phyloP scores from a whole-genome alignment of 208 protist genomes.

The Strigomonas culicis region DNA sequence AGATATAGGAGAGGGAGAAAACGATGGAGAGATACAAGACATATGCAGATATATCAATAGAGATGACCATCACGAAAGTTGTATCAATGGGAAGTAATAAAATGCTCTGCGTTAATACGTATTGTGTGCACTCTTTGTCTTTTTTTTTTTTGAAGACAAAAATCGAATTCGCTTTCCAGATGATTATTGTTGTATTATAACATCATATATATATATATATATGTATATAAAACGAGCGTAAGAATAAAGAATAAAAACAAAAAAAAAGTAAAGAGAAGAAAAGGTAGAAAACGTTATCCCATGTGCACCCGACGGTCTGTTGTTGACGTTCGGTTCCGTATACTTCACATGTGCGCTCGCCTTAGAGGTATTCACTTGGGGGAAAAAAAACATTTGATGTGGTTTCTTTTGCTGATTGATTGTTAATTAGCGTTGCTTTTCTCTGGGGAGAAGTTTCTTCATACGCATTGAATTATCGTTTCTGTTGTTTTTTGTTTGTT shows the following conservation, averaged over 20 bases:
- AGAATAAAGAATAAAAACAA: background rate
- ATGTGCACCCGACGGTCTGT: too few relatives aligned
- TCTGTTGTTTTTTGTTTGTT: conserved; percentile 9
- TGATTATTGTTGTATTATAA: background rate
- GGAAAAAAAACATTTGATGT: background rate
- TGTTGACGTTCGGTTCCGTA: too few relatives aligned
- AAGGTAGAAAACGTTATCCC: background rate
- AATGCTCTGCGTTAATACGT: too few relatives aligned
- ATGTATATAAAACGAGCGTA: background rate
- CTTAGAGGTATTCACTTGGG: background rate
- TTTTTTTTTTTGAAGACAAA: too few relatives aligned
- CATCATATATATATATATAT: background rate
- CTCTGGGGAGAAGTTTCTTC: background rate
- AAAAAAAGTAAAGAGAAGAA: background rate
- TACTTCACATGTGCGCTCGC: too few relatives aligned
- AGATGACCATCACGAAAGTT: too few relatives aligned
- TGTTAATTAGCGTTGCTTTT: too few relatives aligned
- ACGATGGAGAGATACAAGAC: background rate
- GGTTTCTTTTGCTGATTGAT: background rate
- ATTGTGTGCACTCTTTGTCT: background rate
- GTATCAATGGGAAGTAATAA: background rate
- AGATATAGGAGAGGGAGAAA: background rate
- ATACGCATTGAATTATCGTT: background rate
- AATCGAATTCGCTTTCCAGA: too few relatives aligned
- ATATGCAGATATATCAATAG: background rate